These are phyloP conservation scores for Diphasiastrum complanatum DNA, from an alignment of 83 land plant species.

Conservation along the genomic window DNA sequence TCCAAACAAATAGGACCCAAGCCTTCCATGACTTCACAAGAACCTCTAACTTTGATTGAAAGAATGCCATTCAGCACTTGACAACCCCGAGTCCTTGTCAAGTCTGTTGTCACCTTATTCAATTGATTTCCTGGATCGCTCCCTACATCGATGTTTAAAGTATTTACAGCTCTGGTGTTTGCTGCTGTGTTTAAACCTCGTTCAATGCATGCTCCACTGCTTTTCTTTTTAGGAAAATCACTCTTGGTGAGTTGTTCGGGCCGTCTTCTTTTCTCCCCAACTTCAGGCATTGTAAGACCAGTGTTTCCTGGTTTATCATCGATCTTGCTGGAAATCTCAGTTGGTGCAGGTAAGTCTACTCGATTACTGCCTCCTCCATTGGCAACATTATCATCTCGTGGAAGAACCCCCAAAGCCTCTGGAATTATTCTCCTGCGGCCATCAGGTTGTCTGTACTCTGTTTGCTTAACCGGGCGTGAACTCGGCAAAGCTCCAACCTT, in stretches of 20 bases:
- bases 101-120: too few species aligned
- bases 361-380: conserved; percentile 22
- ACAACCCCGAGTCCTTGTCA: conserved; percentile 24
- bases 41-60: conserved; percentile 45
- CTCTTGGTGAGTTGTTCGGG: neutral
- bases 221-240: neutral
- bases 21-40: conserved; percentile 50
- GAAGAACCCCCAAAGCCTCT: conserved; percentile 72
- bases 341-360: too few species aligned
- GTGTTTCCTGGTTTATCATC: conserved; percentile 13
- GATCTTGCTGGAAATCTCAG: conserved; percentile 5
- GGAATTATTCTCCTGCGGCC: conserved; percentile 94
- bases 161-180: too few species aligned
- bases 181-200: too few species aligned
- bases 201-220: too few species aligned
- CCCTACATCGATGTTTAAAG: too few species aligned
- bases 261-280: conserved; percentile 7
- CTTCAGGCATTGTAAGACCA: conserved; percentile 3
- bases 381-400: conserved; percentile 42
- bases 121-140: too few species aligned
- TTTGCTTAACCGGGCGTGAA: conserved; percentile 78
- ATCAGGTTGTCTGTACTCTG: conserved; percentile 86
- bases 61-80: conserved; percentile 33
- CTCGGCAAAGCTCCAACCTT: conserved; percentile 6
- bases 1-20: conserved; percentile 57